Evolutionary conservation across 371 early-diverging fungal genomes (phyloP).

Genomic region (Entomophthora muscae): DNA sequence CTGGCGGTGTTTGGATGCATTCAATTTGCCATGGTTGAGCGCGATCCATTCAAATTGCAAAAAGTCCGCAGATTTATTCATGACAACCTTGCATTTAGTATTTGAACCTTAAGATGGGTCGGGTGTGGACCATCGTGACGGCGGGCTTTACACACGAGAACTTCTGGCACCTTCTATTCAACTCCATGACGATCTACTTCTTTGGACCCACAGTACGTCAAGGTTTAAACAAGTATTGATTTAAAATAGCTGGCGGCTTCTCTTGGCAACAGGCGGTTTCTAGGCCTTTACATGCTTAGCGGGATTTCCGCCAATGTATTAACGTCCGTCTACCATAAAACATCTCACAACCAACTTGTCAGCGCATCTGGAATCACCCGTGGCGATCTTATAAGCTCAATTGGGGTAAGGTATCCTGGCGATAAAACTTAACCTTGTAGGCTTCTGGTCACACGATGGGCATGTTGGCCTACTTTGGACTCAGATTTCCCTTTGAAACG

Average conservation of each 20-base stretch:
- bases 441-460: constrained; percentile 3
- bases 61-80: background rate
- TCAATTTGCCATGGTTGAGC: background rate
- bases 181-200: constrained; percentile 1
- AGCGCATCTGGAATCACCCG: background rate
- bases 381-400: background rate
- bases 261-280: background rate
- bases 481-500: background rate
- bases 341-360: background rate
- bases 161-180: background rate
- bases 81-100: background rate
- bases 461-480: background rate
- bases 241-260: background rate
- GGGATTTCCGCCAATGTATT: background rate
- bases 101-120: background rate
- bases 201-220: constrained; percentile 2
- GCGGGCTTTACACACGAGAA: background rate
- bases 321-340: background rate
- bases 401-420: background rate
- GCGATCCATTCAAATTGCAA: background rate
- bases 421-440: background rate
- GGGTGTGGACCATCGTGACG: background rate
- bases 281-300: background rate
- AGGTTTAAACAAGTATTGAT: constrained; percentile 1
- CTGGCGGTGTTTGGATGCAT: background rate